Evolutionary conservation across 768 basidiomycete genomes (phyloP), one percentile per base, ranked within the genome.

Genomic region (Mycena indigotica): DNA sequence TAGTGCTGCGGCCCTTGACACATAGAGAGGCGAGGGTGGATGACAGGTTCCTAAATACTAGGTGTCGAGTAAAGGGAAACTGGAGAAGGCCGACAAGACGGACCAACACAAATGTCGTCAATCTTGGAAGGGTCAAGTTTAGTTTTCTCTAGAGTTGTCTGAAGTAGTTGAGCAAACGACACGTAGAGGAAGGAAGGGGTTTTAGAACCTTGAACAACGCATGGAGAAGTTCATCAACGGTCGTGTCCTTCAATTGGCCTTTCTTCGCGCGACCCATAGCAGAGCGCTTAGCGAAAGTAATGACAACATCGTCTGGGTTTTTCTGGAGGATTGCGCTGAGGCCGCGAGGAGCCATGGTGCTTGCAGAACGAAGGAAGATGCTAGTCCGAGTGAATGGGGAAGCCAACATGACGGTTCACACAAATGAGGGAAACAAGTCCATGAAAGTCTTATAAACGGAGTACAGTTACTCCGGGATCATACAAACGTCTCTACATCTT

Each of bases 241-340:
- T 84, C 1, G 83, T 77, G 67, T 97, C 93, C 70, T 94, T 96
- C 68, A 95, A 80, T 56, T 94, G 94, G 23, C 96, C 96, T 71
- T 96, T 98, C 80, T 85, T 92, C 30, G 89, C 88, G 66, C 79
- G 85, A 24, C 93, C 91, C 61, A 93, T 80, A n/a, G 93, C 85
- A n/a, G 92, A 95, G 50, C 95, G 85, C 69, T 89, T 88, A 13
- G 91, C 93, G 64, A 91, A 91, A 2, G 91, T 92, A 57, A 97
- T 87, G 60, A 96, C 94, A 16, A 95, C 90, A 72, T 96, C 94
- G 60, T 92, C 84, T 0, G 87, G 82, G 51, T 79, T 84, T 79
- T 85, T 89, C 70, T 87, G 78, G 28, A 91, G 76, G 46, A 92
- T 69, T 6, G 77, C 75, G 29, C 79, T 58, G 28, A 82, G 76